Conservation (phyloP, 148 eudicot genomes). For the Rhododendron henanense region DNA sequence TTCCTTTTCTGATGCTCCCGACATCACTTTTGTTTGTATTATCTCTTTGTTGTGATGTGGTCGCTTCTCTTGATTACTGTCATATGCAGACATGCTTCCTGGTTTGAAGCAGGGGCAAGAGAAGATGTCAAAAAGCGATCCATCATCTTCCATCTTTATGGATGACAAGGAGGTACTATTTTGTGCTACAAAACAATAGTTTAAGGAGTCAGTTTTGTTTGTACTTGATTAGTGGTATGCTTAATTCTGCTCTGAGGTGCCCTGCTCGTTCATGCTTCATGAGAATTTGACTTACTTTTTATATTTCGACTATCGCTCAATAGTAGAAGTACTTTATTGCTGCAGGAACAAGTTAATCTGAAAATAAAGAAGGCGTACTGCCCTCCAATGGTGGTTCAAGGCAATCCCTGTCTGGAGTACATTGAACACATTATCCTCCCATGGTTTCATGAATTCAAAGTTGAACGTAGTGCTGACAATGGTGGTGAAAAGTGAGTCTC, state of each 20-base stretch:
- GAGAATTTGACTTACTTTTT: background rate
- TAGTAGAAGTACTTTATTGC: background rate
- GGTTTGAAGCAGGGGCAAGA: constrained; percentile 88
- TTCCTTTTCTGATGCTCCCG: background rate
- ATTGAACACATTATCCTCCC: constrained; percentile 69
- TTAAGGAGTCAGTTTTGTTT: background rate
- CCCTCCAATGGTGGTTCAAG: constrained; percentile 59
- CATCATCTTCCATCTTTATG: constrained; percentile 81
- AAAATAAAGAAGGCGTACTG: constrained; percentile 89
- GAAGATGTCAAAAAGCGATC: constrained; percentile 91
- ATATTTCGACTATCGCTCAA: background rate
- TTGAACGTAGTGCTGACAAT: constrained; percentile 55
- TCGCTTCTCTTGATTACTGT: constrained; percentile 7
- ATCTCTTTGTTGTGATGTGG: background rate
- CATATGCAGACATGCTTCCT: constrained; percentile 78
- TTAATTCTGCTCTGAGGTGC: too few relatives aligned
- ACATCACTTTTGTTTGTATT: background rate
- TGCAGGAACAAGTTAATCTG: constrained; percentile 63
- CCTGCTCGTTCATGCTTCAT: background rate
- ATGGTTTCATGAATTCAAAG: constrained; percentile 67
- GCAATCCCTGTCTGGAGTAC: constrained; percentile 87
- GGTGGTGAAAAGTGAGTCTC: constrained; percentile 81
- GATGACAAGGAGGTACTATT: constrained; percentile 80
- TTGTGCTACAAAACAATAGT: background rate
- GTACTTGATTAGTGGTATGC: too few relatives aligned